Evolutionary conservation across 2,329 filamentous ascomycete species (phyloP).

Genomic region (Ascochyta viciae-villosae): DNA sequence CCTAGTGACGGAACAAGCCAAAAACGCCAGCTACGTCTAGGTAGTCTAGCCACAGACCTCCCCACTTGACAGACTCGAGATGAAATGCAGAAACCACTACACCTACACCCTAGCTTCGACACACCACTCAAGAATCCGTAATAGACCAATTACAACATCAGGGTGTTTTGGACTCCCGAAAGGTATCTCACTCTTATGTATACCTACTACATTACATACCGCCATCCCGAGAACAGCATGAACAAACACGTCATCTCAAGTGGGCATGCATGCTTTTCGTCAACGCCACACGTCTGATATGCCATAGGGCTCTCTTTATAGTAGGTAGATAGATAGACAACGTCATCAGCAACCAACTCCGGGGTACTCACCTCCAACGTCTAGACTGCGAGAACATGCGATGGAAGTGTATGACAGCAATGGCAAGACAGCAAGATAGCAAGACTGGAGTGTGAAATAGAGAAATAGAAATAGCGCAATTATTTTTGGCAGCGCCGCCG

Average conservation of each 20-base stretch:
- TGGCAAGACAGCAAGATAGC: slow-evolving; percentile 3
- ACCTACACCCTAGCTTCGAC: too few species aligned
- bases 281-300: not conserved
- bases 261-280: not conserved
- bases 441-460: slow-evolving; percentile 2
- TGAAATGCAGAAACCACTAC: too few species aligned
- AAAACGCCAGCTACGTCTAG: too few species aligned
- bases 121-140: too few species aligned
- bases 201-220: not conserved
- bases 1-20: too few species aligned
- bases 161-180: too few species aligned
- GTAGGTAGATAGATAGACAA: not conserved
- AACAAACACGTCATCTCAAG: not conserved
- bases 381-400: not conserved
- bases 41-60: too few species aligned
- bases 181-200: not conserved
- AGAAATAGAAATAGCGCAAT: not conserved
- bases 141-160: too few species aligned
- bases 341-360: not conserved
- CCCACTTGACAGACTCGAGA: too few species aligned
- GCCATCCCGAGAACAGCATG: not conserved
- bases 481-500: not conserved
- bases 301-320: not conserved
- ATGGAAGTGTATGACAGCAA: not conserved
- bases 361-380: not conserved